Base-by-base conservation (phyloP, 495 filamentous ascomycete genomes). In the Aspergillus saccharolyticus region DNA sequence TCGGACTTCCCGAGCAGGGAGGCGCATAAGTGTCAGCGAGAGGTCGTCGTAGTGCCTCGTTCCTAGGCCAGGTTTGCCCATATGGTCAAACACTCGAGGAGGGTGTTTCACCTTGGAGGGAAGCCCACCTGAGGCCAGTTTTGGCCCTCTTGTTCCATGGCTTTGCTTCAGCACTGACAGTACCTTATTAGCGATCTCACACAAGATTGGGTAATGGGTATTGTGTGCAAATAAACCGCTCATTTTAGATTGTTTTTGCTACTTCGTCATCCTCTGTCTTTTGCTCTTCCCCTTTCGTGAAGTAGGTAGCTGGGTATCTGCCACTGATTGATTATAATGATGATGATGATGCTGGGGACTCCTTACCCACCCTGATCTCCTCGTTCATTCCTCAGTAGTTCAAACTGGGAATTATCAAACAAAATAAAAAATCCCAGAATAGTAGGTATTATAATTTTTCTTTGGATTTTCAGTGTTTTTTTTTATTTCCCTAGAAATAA, bases 91-190 rank as follows among this genome's bases (percentile, higher is more conserved):
- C 47, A 50, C 14, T 28, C 22, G 22, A 49, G 47, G 21, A 24
- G 16, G 20, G 51, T 43, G 51, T 53, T 42, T 53, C 51, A 53
- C 19, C 30, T 9, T 42, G 30, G 18, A 50, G 47, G 22, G 12
- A 28, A 30, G 47, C 47, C 47, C 47, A 50, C 47, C 22, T 50
- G 47, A 30, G 47, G 47, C 21, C n/a, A 50, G 47, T n/a, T 39
- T 39, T 50, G 15, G 47, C 7, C 20, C 10, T 15, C 16, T 20
- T n/a, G 20, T 49, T 22, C 46, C 20, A 21, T 24, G 46, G 24
- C 46, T 24, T 22, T 50, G 24, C 47, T 50, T 50, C 47, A 50
- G 47, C 47, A 50, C 47, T 50, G 47, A 50, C 47, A 50, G 47
- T 50, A 50, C 47, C 47, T 50, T 50, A 50, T 28, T 50, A 15